Base-by-base conservation (phyloP, 2,329 filamentous ascomycete species). In the Pochonia chlamydosporia region DNA sequence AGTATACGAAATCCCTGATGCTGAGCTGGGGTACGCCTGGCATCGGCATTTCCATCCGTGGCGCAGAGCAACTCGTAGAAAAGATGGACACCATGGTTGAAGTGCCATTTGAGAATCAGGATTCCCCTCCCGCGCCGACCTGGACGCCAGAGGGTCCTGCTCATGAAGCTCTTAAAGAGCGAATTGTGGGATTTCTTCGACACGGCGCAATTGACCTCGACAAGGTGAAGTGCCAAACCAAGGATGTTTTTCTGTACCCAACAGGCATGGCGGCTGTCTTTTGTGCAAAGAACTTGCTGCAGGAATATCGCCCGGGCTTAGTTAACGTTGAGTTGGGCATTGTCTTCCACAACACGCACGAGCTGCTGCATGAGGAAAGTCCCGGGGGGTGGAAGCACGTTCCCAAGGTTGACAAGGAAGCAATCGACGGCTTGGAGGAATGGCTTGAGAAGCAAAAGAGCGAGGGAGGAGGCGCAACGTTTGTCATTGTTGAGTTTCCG, bases 251-350 rank as follows among this genome's bases (percentile, higher is more conserved):
- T 43, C 62, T 82, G 18, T 80, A 74, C 54, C 69, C 71, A 5
- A 74, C 74, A 0, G 78, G 78, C 23, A 81, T 81, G 76, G 70
- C 70, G 1, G 67, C 71, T 23, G 70, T 82, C 10, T 75, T 70
- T 46, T 60, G 68, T 21, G 50, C 67, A 2, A 71, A 72, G 30
- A 62, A 63, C 35, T 60, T 65, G 3, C 54, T 78, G 9, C 49
- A 63, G 3, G 54, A 59, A 23, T 54, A 64, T 25, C 62, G 66
- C 2, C 59, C 63, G 0, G 60, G 63, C 3, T 44, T 26, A 33
- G 65, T 62, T 28, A 63, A 68, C 5, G 66, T 73, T 6, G 60
- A 74, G 11, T 64, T 81, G 23, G 77, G 78, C 7, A 61, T 75
- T n/a, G 61, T 73, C 3, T 81, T 80, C 54, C 69, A 75, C 52